Percentiles rank a stretch among this genome's conserved stretches.
phyloP scores from a whole-genome alignment of 2,329 filamentous ascomycete genomes.

The Cladosporium sp. region DNA sequence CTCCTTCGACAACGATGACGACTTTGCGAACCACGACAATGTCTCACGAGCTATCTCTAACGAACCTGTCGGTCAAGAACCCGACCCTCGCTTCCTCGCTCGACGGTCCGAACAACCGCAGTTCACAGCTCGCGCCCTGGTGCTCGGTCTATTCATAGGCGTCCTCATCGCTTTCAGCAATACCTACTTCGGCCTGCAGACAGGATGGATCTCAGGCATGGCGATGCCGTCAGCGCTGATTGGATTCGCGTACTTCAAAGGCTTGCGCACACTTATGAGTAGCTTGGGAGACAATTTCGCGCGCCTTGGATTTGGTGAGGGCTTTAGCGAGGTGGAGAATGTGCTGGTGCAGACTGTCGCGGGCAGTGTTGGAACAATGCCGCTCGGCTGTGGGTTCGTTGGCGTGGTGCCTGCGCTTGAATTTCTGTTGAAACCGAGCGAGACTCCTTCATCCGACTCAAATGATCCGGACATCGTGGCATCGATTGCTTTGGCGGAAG shows the following conservation, averaged over 20 bases:
- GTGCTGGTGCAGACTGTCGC: constrained; percentile 95
- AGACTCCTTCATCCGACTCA: constrained; percentile 40
- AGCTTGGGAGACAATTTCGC: constrained; percentile 37
- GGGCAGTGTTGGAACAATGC: constrained; percentile 94
- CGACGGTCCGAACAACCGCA: constrained; percentile 39
- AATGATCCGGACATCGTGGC: constrained; percentile 20
- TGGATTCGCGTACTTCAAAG: constrained; percentile 89
- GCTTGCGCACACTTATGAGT: constrained; percentile 64
- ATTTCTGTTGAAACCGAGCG: constrained; percentile 70
- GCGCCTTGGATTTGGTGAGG: constrained; percentile 35
- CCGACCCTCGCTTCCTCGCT: constrained; percentile 24
- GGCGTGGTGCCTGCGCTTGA: constrained; percentile 91
- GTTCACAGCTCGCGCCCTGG: constrained; percentile 77
- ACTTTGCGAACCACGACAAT: constrained; percentile 6
- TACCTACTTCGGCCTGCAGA: constrained; percentile 98
- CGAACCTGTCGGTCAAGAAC: constrained; percentile 20
- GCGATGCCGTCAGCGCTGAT: constrained; percentile 93
- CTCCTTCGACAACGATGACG: not conserved
- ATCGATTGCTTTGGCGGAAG: constrained; percentile 15
- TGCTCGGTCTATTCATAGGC: constrained; percentile 77
- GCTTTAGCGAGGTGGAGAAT: constrained; percentile 93
- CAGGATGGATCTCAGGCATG: constrained; percentile 81
- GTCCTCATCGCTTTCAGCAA: constrained; percentile 93
- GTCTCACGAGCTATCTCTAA: constrained; percentile 6
- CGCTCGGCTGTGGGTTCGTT: constrained; percentile 89